A percentile compares a stretch with the other conserved stretches of the same genome.
Conservation (phyloP, 2,329 filamentous ascomycete species). For the Pseudocercospora vitis region DNA sequence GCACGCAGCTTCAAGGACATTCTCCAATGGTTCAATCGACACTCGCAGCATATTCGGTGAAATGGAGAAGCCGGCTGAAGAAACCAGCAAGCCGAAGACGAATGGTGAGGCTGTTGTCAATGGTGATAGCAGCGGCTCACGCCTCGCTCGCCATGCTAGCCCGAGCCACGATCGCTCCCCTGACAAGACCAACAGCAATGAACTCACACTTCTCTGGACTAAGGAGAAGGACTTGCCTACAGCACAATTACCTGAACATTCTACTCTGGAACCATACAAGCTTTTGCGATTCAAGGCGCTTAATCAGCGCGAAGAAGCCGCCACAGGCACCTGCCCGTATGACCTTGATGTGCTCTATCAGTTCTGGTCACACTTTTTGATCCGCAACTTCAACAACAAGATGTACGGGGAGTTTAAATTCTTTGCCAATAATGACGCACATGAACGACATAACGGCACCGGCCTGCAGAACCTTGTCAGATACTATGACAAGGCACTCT, state of each 20-base stretch:
- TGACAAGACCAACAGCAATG: constrained; percentile 23
- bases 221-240: constrained; percentile 50
- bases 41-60: constrained; percentile 53
- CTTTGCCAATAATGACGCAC: constrained; percentile 65
- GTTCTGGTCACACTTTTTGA: constrained; percentile 73
- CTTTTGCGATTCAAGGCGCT: constrained; percentile 52
- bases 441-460: constrained; percentile 50
- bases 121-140: constrained; percentile 22
- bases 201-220: constrained; percentile 49
- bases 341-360: constrained; percentile 69
- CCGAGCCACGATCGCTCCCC: constrained; percentile 20
- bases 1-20: constrained; percentile 48
- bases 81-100: constrained; percentile 40
- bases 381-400: constrained; percentile 69
- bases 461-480: constrained; percentile 64
- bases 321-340: constrained; percentile 49
- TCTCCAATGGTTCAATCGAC: constrained; percentile 59
- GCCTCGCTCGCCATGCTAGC: constrained; percentile 23
- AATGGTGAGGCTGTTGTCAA: constrained; percentile 39
- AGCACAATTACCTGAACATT: constrained; percentile 45
- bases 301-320: constrained; percentile 48
- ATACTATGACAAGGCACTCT: constrained; percentile 63
- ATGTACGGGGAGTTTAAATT: constrained; percentile 75
- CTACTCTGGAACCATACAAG: constrained; percentile 51
- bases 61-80: constrained; percentile 37